These are phyloP conservation scores for Helminthosporium solani DNA, from an alignment of 2,329 filamentous ascomycete genomes.

Conservation along the genomic window DNA sequence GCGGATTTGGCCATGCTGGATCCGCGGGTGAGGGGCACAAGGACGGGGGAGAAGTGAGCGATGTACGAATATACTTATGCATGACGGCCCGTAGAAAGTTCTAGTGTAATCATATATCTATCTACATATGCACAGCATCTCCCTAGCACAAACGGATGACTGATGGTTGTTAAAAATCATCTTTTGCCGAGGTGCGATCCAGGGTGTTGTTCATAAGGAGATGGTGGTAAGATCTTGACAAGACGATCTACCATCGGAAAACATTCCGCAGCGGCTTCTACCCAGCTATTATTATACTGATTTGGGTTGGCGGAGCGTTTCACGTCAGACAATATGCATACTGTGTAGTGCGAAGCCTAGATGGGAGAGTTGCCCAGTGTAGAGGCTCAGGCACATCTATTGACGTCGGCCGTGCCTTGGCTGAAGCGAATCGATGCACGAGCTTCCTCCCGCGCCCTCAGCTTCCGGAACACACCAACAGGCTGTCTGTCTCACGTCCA, in stretches of 20 bases:
- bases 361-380: not conserved
- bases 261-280: no score
- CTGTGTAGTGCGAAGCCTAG: no score
- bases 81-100: slow-evolving; percentile 1
- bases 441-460: slow-evolving; percentile 11
- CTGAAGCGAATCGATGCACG: slow-evolving; percentile 10
- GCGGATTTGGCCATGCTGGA: slow-evolving; percentile 5
- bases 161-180: no score
- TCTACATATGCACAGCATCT: no score
- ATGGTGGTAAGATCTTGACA: no score
- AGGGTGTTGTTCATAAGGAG: no score
- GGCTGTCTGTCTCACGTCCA: slow-evolving; percentile 15
- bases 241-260: no score
- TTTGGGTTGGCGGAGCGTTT: no score
- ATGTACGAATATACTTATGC: slow-evolving; percentile 1
- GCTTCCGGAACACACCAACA: slow-evolving; percentile 7
- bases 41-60: not conserved
- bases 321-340: no score
- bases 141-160: no score
- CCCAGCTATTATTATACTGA: no score
- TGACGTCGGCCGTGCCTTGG: not conserved
- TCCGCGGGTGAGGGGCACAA: slow-evolving; percentile 1
- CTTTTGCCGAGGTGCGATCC: slow-evolving; percentile 8
- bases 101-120: no score
- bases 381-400: not conserved